Evolutionary conservation across 176 grass and related monocot genomes (phyloP), one percentile per base, ranked within the genome.

Genomic region (Otatea glauca): DNA sequence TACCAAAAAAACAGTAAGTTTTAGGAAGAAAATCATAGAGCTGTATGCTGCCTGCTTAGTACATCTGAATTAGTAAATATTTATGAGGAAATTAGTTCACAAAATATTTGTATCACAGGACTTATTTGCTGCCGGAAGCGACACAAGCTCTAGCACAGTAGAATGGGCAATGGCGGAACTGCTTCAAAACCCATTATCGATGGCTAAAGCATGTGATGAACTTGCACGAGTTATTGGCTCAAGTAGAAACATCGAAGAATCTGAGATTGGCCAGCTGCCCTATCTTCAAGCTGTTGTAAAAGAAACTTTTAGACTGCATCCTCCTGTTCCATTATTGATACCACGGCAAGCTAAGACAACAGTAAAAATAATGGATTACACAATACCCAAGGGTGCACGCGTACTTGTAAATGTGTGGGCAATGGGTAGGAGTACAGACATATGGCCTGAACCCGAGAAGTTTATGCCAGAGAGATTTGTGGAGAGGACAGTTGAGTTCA

Each of bases 121-220:
- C 2, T 61, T 92, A 63, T 88, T 88, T 72, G 12, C 6, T 0
- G 86, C 82, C 0, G 86, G 90, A 24, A 92, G 70, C 4, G 82
- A 88, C 75, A 86, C 77, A 3, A 88, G 53, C 54, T 86, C 86
- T 0, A 82, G 9, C 34, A 82, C 82, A 1, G 54, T 92, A 0
- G 77, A 92, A 76, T 91, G 86, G 90, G 82, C 77, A 18, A 85
- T 91, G 90, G 25, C 43, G 0, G 86, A 88, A 38, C 20, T 86
- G 42, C 70, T 92, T 5, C 61, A 5, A 24, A 65, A 64, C 15
- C 81, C 56, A 20, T 20, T 20, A 7, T 60, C 63, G 2, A 85
- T 91, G 86, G 55, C 15, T 7, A 70, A 43, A 81, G 65, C n/a
- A 9, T 49, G 5, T 1, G 9, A 77, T 1, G 89, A 91, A 44